Evolutionary conservation across 2,329 filamentous ascomycete species (phyloP).

Genomic region (Trematosphaeria pertusa): DNA sequence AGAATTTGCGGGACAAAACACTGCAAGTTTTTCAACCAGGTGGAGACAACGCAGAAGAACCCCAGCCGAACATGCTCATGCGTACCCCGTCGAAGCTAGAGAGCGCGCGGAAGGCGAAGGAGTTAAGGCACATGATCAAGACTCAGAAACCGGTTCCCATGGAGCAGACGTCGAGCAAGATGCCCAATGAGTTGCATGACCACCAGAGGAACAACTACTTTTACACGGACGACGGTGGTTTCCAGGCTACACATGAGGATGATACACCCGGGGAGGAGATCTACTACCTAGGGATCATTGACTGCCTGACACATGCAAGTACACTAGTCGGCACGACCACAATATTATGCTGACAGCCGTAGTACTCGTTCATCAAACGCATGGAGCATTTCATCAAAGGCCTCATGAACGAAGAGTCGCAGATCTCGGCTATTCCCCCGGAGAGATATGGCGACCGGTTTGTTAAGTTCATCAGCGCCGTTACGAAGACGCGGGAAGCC

Average conservation of each 20-base stretch:
- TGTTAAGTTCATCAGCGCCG: constrained; percentile 85
- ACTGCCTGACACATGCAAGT: constrained; percentile 95
- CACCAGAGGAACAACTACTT: constrained; percentile 78
- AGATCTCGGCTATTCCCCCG: constrained; percentile 92
- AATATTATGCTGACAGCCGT: constrained; percentile 31
- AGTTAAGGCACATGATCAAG: constrained; percentile 90
- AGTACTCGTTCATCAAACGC: constrained; percentile 96
- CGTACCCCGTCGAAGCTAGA: constrained; percentile 94
- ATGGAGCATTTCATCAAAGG: constrained; percentile 98
- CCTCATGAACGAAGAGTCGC: constrained; percentile 77
- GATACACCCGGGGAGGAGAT: constrained; percentile 86
- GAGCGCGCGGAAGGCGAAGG: constrained; percentile 86
- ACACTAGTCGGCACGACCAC: background rate
- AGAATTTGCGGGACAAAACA: constrained; percentile 89
- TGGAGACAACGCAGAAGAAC: constrained; percentile 62
- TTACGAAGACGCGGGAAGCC: constrained; percentile 90
- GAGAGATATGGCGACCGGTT: constrained; percentile 93
- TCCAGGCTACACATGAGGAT: constrained; percentile 91
- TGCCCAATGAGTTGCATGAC: constrained; percentile 84
- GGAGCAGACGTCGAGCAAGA: constrained; percentile 79
- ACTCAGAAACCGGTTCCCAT: constrained; percentile 93
- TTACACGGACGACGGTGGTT: constrained; percentile 92
- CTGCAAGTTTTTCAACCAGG: constrained; percentile 93
- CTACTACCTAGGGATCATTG: constrained; percentile 98
- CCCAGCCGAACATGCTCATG: constrained; percentile 72